Percentiles rank a stretch among this genome's conserved stretches.
Evolutionary conservation across 805 yeast species (phyloP).

Genomic region (Zygotorulaspora sp.): DNA sequence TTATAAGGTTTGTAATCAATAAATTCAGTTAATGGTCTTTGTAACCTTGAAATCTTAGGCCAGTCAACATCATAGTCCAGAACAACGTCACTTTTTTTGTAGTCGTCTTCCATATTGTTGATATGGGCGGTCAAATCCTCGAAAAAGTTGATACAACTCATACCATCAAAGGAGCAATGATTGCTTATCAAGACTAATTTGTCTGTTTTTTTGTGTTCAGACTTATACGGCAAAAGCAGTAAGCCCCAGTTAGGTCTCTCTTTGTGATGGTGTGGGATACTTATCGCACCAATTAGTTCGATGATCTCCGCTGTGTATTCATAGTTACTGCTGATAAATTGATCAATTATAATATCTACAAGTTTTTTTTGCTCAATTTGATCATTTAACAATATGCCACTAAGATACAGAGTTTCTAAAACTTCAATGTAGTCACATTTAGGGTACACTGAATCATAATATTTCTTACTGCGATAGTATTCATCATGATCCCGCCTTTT

Average conservation of each 20-base stretch:
- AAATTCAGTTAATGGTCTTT: slow-evolving; percentile 22
- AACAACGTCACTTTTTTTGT: not conserved
- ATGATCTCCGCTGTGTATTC: slow-evolving; percentile 11
- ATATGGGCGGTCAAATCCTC: slow-evolving; percentile 16
- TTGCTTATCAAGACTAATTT: slow-evolving; percentile 22
- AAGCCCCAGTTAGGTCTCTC: slow-evolving; percentile 28
- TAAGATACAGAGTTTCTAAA: slow-evolving; percentile 13
- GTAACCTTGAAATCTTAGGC: slow-evolving; percentile 13
- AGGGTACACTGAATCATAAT: slow-evolving; percentile 19
- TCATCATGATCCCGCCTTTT: slow-evolving; percentile 14
- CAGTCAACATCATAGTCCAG: slow-evolving; percentile 18
- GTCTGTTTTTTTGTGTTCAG: slow-evolving; percentile 1
- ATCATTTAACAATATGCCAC: slow-evolving; percentile 23
- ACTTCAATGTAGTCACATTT: slow-evolving; percentile 26
- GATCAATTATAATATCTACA: slow-evolving; percentile 7
- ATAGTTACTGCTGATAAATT: slow-evolving; percentile 14
- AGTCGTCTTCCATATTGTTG: not conserved
- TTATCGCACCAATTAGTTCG: slow-evolving; percentile 15
- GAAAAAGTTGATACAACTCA: slow-evolving; percentile 21
- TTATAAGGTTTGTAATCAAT: slow-evolving; percentile 19
- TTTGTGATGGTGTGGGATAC: slow-evolving; percentile 18
- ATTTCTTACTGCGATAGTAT: slow-evolving; percentile 22
- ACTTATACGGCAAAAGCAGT: slow-evolving; percentile 13
- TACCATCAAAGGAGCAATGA: slow-evolving; percentile 27
- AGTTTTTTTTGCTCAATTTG: slow-evolving; percentile 20